phyloP scores from a whole-genome alignment of 139 green algal species.

The Micromonas commoda region DNA sequence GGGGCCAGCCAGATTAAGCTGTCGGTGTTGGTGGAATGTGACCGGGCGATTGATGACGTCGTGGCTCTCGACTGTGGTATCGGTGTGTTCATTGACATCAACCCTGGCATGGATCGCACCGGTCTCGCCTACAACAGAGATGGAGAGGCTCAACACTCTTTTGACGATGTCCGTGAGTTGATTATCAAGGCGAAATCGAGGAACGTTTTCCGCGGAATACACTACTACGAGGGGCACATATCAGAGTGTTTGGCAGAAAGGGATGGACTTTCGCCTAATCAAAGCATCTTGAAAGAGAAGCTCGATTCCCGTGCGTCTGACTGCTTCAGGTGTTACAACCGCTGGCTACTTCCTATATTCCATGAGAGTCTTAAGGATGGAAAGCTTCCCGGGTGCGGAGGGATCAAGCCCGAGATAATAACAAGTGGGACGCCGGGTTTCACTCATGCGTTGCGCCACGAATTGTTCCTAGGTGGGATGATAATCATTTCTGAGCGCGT shows the following conservation, averaged over 20 bases:
- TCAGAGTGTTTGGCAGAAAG: background rate
- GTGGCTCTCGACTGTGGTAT: background rate
- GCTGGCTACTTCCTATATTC: too few relatives aligned
- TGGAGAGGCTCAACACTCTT: too few relatives aligned
- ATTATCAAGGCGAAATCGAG: too few relatives aligned
- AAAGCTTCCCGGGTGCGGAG: too few relatives aligned
- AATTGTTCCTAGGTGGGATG: too few relatives aligned
- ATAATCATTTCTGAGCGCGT: too few relatives aligned
- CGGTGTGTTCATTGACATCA: background rate
- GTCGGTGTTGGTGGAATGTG: background rate
- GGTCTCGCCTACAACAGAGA: background rate
- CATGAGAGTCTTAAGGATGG: too few relatives aligned
- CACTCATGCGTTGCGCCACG: background rate
- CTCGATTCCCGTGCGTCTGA: too few relatives aligned
- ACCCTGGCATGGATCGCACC: background rate
- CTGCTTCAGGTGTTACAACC: too few relatives aligned
- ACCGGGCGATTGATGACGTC: background rate
- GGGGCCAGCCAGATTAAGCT: too few relatives aligned
- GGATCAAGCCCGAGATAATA: background rate
- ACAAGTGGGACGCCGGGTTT: background rate
- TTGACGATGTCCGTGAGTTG: too few relatives aligned
- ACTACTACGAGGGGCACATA: background rate
- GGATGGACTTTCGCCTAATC: too few relatives aligned
- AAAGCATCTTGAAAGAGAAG: background rate
- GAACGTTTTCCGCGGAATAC: background rate